Evolutionary conservation across 352 stramenopile genomes (phyloP), one percentile per base, ranked within the genome.

Genomic region (Globisporangium apiculatum): DNA sequence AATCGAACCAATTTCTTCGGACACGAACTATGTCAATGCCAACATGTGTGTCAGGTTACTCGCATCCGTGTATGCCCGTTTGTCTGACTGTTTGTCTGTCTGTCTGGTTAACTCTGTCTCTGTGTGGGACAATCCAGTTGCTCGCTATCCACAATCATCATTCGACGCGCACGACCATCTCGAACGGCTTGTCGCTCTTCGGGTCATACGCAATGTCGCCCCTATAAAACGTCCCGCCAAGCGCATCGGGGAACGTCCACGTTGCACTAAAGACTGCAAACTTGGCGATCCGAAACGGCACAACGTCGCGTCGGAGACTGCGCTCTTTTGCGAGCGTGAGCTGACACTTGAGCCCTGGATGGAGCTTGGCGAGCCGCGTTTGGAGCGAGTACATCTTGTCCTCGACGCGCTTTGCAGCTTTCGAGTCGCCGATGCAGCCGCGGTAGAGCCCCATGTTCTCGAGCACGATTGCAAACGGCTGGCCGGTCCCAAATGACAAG

Each of bases 201-300:
- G 55, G 4, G 40, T 67, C 47, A 37, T 61, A 65, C 9, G 53
- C 50, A 47, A 79, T 71, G 43, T 79, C 71, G 49, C 71, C 71
- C 3, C 69, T 64, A 51, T 64, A 79, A 52, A 79, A 79, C 49
- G 69, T 79, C 51, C 71, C 64, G n/a, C 71, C 68, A 35, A 65
- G 57, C 36, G 64, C 60, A 41, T 73, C 69, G 7, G 70, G 71
- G 50, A 69, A 77, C 35, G 65, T 58, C 71, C 71, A 79, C 18
- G 58, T 53, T 4, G 61, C 68, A 12, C 63, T 79, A 58, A 79
- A 79, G 14, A 79, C 18, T 0, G 71, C 64, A 36, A 79, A 75
- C 57, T 77, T 79, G 37, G 64, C 67, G 37, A 79, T 67, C 58
- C 51, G 62, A 45, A 66, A 73, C 15, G 24, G n/a, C 14, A 53